Percentiles rank a stretch among this genome's conserved stretches.
Evolutionary conservation across 2,329 filamentous ascomycete genomes (phyloP).

Genomic region (Xylariales sp.): DNA sequence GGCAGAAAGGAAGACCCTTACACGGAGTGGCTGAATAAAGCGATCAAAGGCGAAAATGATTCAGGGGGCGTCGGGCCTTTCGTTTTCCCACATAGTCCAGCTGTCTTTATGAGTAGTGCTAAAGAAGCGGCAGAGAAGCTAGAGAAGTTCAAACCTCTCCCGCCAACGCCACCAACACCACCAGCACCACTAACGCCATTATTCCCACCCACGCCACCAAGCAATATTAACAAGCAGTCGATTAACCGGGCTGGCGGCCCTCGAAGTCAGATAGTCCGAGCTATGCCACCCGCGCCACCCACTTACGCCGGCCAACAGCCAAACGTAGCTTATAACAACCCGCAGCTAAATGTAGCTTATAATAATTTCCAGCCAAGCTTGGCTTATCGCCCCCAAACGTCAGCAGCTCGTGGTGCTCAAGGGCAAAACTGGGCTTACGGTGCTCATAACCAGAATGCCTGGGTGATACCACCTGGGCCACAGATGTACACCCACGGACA

Average conservation of each 20-base stretch:
- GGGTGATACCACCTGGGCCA: not conserved
- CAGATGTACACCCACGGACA: not conserved
- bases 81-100: conserved; percentile 17
- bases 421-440: not conserved
- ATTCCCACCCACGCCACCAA: not conserved
- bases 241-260: no score
- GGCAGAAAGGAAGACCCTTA: not conserved
- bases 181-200: not conserved
- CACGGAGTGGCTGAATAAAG: not conserved
- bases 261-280: not conserved
- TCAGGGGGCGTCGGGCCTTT: conserved; percentile 22
- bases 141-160: not conserved
- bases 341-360: no score
- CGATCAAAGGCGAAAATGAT: not conserved
- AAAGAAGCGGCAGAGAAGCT: not conserved
- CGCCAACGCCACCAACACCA: not conserved
- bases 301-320: not conserved
- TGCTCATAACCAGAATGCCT: not conserved
- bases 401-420: no score
- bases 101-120: conserved; percentile 13
- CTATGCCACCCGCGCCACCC: not conserved
- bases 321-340: not conserved
- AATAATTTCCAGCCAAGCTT: not conserved
- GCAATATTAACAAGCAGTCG: no score
- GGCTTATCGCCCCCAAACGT: not conserved